Evolutionary conservation across 2,329 filamentous ascomycete genomes (phyloP).

Genomic region (Gremmenia infestans): DNA sequence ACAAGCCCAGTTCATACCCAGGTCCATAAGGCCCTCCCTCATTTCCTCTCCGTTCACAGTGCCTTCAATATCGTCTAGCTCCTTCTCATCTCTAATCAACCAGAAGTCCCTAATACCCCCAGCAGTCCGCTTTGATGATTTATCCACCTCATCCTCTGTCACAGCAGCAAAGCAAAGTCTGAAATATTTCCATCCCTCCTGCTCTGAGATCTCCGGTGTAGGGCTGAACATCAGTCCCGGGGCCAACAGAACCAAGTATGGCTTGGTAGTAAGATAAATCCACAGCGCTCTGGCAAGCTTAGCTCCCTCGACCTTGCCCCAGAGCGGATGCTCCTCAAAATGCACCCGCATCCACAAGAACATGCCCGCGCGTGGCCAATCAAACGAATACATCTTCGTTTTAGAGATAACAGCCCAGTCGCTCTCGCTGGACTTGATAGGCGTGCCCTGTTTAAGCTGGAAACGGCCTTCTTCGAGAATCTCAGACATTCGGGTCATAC

Average conservation of each 20-base stretch:
- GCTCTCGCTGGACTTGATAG: slow-evolving; percentile 48
- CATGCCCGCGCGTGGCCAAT: slow-evolving; percentile 84
- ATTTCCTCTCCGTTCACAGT: slow-evolving; percentile 1
- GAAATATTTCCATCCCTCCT: slow-evolving; percentile 65
- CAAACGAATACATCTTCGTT: slow-evolving; percentile 68
- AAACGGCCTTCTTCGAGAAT: slow-evolving; percentile 65
- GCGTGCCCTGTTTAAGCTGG: slow-evolving; percentile 58
- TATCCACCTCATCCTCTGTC: slow-evolving; percentile 62
- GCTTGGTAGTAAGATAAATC: slow-evolving; percentile 64
- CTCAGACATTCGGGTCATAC: slow-evolving; percentile 75
- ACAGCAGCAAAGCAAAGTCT: slow-evolving; percentile 83
- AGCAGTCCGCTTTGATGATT: slow-evolving; percentile 58
- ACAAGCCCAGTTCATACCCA: slow-evolving; percentile 24
- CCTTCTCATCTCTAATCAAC: slow-evolving; percentile 61
- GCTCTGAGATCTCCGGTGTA: slow-evolving; percentile 50
- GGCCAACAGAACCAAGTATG: slow-evolving; percentile 63
- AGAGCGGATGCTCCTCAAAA: slow-evolving; percentile 70
- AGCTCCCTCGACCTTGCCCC: slow-evolving; percentile 45
- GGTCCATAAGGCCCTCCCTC: slow-evolving; percentile 17
- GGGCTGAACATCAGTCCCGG: slow-evolving; percentile 73
- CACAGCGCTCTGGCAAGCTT: slow-evolving; percentile 62
- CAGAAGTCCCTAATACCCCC: slow-evolving; percentile 71
- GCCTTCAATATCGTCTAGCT: slow-evolving; percentile 51
- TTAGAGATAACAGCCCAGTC: slow-evolving; percentile 76
- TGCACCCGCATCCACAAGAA: slow-evolving; percentile 78